These are phyloP conservation scores for Axilococcus clingmanii DNA, from an alignment of 139 green algal genomes.

Conservation along the genomic window DNA sequence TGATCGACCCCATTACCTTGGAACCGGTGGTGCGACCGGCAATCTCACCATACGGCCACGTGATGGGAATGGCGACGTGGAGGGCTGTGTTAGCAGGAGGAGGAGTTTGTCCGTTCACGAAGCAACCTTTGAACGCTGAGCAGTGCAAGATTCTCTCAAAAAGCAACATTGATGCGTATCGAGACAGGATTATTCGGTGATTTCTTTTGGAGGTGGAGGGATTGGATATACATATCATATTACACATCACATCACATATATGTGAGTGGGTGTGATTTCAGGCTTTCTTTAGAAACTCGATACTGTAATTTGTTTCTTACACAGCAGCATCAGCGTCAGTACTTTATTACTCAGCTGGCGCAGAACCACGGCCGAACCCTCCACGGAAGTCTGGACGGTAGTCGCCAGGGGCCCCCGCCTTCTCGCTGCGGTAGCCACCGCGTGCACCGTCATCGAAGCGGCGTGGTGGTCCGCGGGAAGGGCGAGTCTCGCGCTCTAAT, in stretches of 20 bases:
- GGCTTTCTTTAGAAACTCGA: too few relatives aligned
- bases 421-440: constrained; percentile 34
- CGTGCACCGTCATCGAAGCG: constrained; percentile 36
- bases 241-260: too few relatives aligned
- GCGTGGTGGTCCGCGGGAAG: constrained; percentile 30
- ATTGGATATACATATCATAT: neutral
- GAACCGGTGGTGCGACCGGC: constrained; percentile 65
- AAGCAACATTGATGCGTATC: constrained; percentile 66
- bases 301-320: too few relatives aligned
- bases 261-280: too few relatives aligned
- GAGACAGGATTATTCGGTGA: constrained; percentile 29
- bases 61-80: constrained; percentile 88
- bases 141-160: constrained; percentile 61
- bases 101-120: constrained; percentile 84
- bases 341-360: constrained; percentile 11
- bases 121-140: constrained; percentile 59
- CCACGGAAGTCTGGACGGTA: constrained; percentile 46
- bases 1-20: constrained; percentile 65
- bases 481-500: constrained; percentile 31
- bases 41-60: constrained; percentile 77
- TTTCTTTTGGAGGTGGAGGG: neutral
- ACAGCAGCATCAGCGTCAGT: too few relatives aligned
- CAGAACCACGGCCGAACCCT: constrained; percentile 39
- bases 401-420: constrained; percentile 40
- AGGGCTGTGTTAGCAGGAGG: constrained; percentile 64